Evolutionary conservation across 768 basidiomycete genomes (phyloP).

Genomic region (Guyanaporus albipodus): DNA sequence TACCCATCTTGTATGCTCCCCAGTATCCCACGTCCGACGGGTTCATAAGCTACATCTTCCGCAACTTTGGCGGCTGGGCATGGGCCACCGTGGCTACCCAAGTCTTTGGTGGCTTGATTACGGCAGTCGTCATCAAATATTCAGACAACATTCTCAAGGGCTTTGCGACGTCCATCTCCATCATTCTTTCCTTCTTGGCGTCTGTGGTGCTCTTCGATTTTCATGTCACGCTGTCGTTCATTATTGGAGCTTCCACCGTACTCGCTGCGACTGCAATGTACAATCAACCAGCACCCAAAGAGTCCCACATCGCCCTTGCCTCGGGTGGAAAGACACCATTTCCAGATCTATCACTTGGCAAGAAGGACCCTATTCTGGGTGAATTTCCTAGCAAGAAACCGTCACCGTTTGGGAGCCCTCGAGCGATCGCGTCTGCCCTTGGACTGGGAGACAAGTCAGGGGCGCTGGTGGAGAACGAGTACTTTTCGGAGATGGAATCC

Average conservation of each 20-base stretch:
- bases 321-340: constrained; percentile 35
- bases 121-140: constrained; percentile 96
- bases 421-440: constrained; percentile 48
- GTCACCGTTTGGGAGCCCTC: constrained; percentile 48
- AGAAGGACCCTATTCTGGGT: constrained; percentile 57
- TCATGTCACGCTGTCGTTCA: constrained; percentile 78
- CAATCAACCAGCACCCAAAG: constrained; percentile 62
- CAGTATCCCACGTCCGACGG: constrained; percentile 41
- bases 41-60: constrained; percentile 61
- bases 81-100: constrained; percentile 90
- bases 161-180: constrained; percentile 94
- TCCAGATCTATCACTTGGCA: constrained; percentile 43
- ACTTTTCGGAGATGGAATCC: constrained; percentile 39
- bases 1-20: constrained; percentile 66
- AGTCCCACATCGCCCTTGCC: constrained; percentile 32
- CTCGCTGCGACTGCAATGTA: constrained; percentile 92
- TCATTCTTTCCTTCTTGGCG: constrained; percentile 92
- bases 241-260: constrained; percentile 83
- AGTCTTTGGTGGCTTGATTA: constrained; percentile 90
- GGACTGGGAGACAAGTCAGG: constrained; percentile 34
- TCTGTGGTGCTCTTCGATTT: constrained; percentile 91
- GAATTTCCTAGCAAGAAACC: constrained; percentile 48
- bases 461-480: constrained; percentile 25
- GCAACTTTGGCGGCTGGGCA: constrained; percentile 91
- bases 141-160: constrained; percentile 94